A percentile compares a stretch with the other conserved stretches of the same genome.
phyloP scores from a whole-genome alignment of 2,329 filamentous ascomycete genomes.

The Aspergillus flavus region DNA sequence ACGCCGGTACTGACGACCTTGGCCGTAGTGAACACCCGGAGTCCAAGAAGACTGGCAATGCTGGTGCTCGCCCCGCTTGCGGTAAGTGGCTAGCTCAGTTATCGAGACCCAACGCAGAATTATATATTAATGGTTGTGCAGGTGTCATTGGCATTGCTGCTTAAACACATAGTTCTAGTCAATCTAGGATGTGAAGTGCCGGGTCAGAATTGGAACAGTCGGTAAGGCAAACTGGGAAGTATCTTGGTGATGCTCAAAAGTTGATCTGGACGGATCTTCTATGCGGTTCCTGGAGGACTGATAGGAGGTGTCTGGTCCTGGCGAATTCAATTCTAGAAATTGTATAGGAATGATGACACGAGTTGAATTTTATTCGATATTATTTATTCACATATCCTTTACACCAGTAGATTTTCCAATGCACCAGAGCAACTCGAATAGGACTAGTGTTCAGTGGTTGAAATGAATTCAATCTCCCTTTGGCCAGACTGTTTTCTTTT shows the following conservation, averaged over 20 bases:
- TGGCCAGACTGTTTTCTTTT: slow-evolving; percentile 4
- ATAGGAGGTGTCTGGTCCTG: slow-evolving; percentile 1
- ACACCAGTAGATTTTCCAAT: not conserved
- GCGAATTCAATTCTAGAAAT: slow-evolving; percentile 8
- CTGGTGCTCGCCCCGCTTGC: slow-evolving; percentile 89
- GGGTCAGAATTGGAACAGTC: slow-evolving; percentile 13
- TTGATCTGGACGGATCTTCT: slow-evolving; percentile 7
- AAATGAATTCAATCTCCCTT: not conserved
- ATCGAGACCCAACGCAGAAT: not conserved
- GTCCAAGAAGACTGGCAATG: slow-evolving; percentile 98
- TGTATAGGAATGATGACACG: slow-evolving; percentile 12
- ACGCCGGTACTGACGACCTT: slow-evolving; percentile 94
- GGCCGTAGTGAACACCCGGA: slow-evolving; percentile 90
- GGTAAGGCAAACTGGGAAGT: slow-evolving; percentile 7
- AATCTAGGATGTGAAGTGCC: slow-evolving; percentile 18
- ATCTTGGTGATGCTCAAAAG: slow-evolving; percentile 2
- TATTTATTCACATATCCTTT: not conserved
- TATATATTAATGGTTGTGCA: slow-evolving; percentile 32
- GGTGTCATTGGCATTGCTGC: slow-evolving; percentile 87
- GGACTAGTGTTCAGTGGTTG: not conserved
- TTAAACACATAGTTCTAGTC: slow-evolving; percentile 50
- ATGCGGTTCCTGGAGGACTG: slow-evolving; percentile 2
- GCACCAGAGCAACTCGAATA: not conserved
- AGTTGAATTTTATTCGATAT: slow-evolving; percentile 1
- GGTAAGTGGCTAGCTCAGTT: slow-evolving; percentile 59